Conservation (phyloP, 257 asterid genomes). For the Solanum chiquidenum region DNA sequence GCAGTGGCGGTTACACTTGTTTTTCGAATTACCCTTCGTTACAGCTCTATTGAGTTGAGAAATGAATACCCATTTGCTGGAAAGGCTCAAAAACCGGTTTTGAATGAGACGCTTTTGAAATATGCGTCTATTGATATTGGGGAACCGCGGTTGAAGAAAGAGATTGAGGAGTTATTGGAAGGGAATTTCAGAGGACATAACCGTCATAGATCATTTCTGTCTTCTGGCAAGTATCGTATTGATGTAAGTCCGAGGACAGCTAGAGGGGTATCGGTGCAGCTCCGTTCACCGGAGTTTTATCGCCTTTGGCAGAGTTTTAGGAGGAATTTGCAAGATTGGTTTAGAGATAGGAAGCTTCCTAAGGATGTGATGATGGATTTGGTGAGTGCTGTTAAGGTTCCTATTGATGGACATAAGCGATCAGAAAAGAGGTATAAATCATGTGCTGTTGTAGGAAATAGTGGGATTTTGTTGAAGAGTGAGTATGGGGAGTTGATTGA, state of each 20-base stretch:
- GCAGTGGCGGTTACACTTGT: slow-evolving; percentile 41
- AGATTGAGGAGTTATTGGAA: slow-evolving; percentile 60
- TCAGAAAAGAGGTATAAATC: slow-evolving; percentile 25
- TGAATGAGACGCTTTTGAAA: slow-evolving; percentile 57
- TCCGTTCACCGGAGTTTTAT: slow-evolving; percentile 64
- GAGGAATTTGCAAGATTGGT: slow-evolving; percentile 59
- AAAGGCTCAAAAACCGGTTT: slow-evolving; percentile 11
- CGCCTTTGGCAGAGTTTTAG: slow-evolving; percentile 58
- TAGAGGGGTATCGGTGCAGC: slow-evolving; percentile 40
- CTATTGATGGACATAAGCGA: slow-evolving; percentile 16
- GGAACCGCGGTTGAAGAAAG: slow-evolving; percentile 57
- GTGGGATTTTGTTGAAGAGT: slow-evolving; percentile 66
- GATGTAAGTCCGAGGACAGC: slow-evolving; percentile 41
- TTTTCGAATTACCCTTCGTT: slow-evolving; percentile 34
- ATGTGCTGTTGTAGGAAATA: slow-evolving; percentile 95
- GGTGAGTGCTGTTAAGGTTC: slow-evolving; percentile 15
- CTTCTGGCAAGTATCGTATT: slow-evolving; percentile 49
- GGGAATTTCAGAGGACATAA: slow-evolving; percentile 57
- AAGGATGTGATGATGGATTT: slow-evolving; percentile 45
- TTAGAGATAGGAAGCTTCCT: slow-evolving; percentile 40
- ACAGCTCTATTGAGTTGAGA: slow-evolving; percentile 31
- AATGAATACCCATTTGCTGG: slow-evolving; percentile 20
- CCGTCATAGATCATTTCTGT: slow-evolving; percentile 64
- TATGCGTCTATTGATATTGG: slow-evolving; percentile 55
- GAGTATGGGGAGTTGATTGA: slow-evolving; percentile 55